These are phyloP conservation scores for Colletotrichum aenigma DNA, from an alignment of 2,329 filamentous ascomycete species.

Conservation along the genomic window DNA sequence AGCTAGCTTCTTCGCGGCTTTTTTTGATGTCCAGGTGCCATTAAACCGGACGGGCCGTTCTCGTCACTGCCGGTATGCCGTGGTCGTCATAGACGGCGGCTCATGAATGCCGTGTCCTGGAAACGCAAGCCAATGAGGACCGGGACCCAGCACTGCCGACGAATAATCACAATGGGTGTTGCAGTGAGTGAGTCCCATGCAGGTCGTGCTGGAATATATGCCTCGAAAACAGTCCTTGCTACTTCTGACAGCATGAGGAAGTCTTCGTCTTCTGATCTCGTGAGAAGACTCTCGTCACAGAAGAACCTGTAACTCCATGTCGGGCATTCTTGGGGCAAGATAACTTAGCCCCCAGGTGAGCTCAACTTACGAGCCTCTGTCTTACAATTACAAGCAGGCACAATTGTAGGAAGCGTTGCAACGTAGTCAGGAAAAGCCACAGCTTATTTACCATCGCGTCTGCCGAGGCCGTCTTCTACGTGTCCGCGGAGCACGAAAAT, in stretches of 20 bases:
- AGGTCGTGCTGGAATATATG: neutral
- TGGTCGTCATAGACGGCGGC: neutral
- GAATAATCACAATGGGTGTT: neutral
- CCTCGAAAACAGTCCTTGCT: neutral
- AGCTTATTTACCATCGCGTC: neutral
- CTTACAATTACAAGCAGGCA: neutral
- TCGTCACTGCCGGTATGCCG: neutral
- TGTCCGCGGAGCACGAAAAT: neutral
- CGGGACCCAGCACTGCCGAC: neutral
- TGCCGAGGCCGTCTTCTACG: neutral
- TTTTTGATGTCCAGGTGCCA: neutral
- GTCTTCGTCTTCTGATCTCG: neutral
- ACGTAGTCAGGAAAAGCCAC: neutral
- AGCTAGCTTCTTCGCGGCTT: neutral
- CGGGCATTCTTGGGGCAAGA: neutral
- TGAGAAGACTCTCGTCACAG: neutral
- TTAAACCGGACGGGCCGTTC: neutral
- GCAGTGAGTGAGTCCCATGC: neutral
- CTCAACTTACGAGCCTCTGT: neutral
- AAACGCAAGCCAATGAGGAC: neutral
- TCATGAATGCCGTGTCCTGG: neutral
- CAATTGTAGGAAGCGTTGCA: accelerated
- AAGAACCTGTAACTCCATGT: neutral
- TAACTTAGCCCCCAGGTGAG: accelerated
- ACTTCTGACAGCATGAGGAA: neutral